phyloP scores from a whole-genome alignment of 2,329 filamentous ascomycete genomes.

The Clarireedia monteithiana region DNA sequence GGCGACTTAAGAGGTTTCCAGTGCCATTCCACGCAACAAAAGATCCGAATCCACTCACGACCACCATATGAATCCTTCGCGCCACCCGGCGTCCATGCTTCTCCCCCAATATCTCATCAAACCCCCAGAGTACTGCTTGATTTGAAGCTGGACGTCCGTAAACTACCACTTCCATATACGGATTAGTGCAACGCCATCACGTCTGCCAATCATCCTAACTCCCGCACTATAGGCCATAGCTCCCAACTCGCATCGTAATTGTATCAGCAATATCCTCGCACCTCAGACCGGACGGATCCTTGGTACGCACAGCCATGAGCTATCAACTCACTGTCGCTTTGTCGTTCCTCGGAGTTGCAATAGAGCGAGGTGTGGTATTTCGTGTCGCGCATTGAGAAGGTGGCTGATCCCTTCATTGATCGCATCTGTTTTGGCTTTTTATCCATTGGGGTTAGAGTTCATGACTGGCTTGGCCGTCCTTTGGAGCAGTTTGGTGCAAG shows the following conservation, averaged over 20 bases:
- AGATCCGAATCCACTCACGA: background rate
- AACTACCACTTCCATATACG: background rate
- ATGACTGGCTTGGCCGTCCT: background rate
- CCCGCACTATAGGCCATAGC: background rate
- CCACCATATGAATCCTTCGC: background rate
- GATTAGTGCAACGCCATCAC: background rate
- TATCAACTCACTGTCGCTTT: background rate
- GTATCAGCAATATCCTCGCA: background rate
- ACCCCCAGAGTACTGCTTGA: background rate
- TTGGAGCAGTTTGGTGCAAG: background rate
- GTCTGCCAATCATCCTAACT: conserved; percentile 1
- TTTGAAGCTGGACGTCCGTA: conserved; percentile 4
- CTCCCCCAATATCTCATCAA: background rate
- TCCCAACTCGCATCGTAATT: background rate
- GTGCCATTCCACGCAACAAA: background rate
- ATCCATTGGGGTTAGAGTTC: no score
- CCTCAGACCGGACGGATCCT: background rate
- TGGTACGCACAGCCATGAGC: no score
- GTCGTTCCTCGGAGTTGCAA: background rate
- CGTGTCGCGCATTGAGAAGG: background rate
- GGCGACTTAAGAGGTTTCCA: no score
- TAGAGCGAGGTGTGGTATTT: background rate
- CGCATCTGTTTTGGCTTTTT: conserved; percentile 1
- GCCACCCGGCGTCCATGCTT: no score
- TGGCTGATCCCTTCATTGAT: background rate